Percentiles rank a stretch among this genome's conserved stretches.
These are phyloP conservation scores for Fusarium armeniacum DNA, from an alignment of 2,329 filamentous ascomycete genomes.

Conservation along the genomic window DNA sequence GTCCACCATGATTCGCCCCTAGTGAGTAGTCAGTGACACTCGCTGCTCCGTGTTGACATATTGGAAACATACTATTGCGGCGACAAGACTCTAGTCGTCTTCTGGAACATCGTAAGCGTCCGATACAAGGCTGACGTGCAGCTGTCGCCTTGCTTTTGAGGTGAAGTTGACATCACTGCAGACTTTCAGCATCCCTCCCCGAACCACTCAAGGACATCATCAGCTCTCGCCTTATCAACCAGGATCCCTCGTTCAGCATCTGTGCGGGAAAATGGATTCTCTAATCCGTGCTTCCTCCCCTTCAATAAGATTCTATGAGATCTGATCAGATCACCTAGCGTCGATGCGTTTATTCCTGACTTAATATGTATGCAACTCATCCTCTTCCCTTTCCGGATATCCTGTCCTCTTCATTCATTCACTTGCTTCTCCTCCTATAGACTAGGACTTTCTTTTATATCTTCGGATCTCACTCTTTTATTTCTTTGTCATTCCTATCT, in stretches of 20 bases:
- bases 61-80: not conserved
- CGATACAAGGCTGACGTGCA: conserved; percentile 1
- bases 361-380: conserved; percentile 37
- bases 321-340: conserved; percentile 26
- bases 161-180: not conserved
- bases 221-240: conserved; percentile 6
- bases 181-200: not conserved
- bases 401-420: not conserved
- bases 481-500: not conserved
- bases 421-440: not conserved
- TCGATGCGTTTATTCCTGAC: conserved; percentile 18
- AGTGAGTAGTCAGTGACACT: conserved; percentile 1
- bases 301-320: conserved; percentile 17
- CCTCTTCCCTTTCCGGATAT: not conserved
- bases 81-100: not conserved
- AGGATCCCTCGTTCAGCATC: conserved; percentile 35
- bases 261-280: conserved; percentile 26
- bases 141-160: not conserved
- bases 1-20: not conserved
- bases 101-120: conserved; percentile 5
- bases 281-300: conserved; percentile 28
- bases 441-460: not conserved
- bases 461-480: not conserved
- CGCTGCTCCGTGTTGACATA: conserved; percentile 4
- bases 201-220: conserved; percentile 22